phyloP scores from a whole-genome alignment of 129 eudicot species.

The Chrysanthemum lavandulifolium region DNA sequence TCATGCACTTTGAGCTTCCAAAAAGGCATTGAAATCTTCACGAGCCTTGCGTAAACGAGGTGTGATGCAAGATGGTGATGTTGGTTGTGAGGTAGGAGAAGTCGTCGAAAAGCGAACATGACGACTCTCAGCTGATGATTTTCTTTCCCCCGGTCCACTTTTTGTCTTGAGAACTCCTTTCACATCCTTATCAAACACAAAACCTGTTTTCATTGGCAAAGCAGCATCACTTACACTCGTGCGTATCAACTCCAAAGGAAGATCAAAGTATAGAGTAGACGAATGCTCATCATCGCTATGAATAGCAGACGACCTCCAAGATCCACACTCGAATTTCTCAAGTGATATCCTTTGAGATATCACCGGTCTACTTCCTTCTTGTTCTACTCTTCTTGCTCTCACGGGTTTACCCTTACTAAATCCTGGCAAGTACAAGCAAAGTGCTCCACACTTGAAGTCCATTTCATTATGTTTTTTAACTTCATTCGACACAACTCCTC shows the following conservation, averaged over 20 bases:
- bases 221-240: slow-evolving; percentile 53
- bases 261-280: slow-evolving; percentile 64
- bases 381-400: slow-evolving; percentile 42
- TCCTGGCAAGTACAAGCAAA: slow-evolving; percentile 76
- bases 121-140: slow-evolving; percentile 42
- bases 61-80: slow-evolving; percentile 45
- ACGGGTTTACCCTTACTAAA: slow-evolving; percentile 73
- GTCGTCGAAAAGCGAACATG: slow-evolving; percentile 69
- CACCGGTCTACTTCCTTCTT: slow-evolving; percentile 17
- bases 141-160: slow-evolving; percentile 25
- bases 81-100: slow-evolving; percentile 34
- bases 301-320: slow-evolving; percentile 66
- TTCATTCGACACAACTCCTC: slow-evolving; percentile 2
- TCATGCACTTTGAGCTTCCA: slow-evolving; percentile 80
- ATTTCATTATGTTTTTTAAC: slow-evolving; percentile 30
- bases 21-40: slow-evolving; percentile 67
- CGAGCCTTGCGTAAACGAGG: slow-evolving; percentile 59
- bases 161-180: slow-evolving; percentile 52
- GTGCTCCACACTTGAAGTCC: slow-evolving; percentile 74
- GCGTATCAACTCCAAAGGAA: slow-evolving; percentile 79
- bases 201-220: slow-evolving; percentile 67
- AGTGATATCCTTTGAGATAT: slow-evolving; percentile 67
- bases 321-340: slow-evolving; percentile 86
- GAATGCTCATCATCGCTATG: slow-evolving; percentile 41
- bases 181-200: slow-evolving; percentile 60